phyloP scores from a whole-genome alignment of 257 asterid species.

The Solanum ossicruentum region DNA sequence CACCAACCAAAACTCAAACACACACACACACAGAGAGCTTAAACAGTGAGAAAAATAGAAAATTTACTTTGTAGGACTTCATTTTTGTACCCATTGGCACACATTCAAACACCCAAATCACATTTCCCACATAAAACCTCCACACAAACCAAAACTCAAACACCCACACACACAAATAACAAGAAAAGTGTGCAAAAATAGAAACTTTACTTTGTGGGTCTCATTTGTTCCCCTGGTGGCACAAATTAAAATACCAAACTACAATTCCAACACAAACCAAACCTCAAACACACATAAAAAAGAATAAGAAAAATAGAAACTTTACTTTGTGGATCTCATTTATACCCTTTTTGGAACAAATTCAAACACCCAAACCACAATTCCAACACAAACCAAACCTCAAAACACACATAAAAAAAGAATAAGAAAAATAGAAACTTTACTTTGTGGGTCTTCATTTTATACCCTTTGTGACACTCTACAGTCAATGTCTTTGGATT shows the following conservation, averaged over 20 bases:
- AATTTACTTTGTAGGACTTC: neutral
- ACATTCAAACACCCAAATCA: neutral
- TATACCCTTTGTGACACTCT: constrained; percentile 40
- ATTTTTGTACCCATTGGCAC: neutral
- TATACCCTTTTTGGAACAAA: constrained; percentile 22
- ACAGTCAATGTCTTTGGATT: constrained; percentile 25
- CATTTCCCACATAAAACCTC: neutral
- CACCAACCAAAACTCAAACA: neutral
- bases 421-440: neutral
- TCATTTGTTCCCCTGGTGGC: neutral
- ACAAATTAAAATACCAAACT: neutral
- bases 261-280: neutral
- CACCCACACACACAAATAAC: neutral
- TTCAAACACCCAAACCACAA: neutral
- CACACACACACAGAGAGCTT: neutral
- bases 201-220: neutral
- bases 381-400: neutral
- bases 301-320: neutral
- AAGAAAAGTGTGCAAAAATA: neutral
- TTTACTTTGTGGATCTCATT: constrained; percentile 16
- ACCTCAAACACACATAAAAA: neutral
- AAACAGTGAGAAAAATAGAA: neutral
- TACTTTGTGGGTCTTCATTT: constrained; percentile 16
- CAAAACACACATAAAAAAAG: neutral
- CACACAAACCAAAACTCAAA: neutral